Evolutionary conservation across 2,329 filamentous ascomycete species (phyloP).

Genomic region (Byssothecium circinans): DNA sequence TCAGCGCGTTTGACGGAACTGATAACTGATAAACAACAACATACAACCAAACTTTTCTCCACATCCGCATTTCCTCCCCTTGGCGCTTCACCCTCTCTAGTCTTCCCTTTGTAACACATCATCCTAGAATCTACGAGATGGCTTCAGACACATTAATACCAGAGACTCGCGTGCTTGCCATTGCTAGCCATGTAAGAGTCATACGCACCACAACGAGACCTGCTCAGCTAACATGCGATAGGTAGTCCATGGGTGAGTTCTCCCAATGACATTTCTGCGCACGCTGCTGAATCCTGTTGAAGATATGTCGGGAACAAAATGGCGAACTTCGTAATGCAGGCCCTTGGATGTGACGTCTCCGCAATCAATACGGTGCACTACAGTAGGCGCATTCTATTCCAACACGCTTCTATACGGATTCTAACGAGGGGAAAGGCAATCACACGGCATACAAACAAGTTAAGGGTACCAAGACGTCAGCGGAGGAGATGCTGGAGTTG

Average conservation of each 20-base stretch:
- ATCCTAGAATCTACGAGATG: too few species aligned
- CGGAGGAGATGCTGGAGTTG: slow-evolving; percentile 79
- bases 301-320: slow-evolving; percentile 99
- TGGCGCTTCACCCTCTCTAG: not conserved
- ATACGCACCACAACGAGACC: slow-evolving; percentile 10
- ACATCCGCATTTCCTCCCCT: slow-evolving; percentile 1
- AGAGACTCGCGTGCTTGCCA: slow-evolving; percentile 74
- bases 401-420: not conserved
- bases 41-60: slow-evolving; percentile 18
- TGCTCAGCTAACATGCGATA: slow-evolving; percentile 43
- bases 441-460: slow-evolving; percentile 91
- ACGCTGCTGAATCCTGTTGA: slow-evolving; percentile 25
- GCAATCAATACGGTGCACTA: slow-evolving; percentile 97
- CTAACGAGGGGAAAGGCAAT: slow-evolving; percentile 65
- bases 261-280: not conserved
- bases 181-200: slow-evolving; percentile 88
- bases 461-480: slow-evolving; percentile 79
- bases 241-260: slow-evolving; percentile 73
- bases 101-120: not conserved
- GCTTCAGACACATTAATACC: slow-evolving; percentile 51
- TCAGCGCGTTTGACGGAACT: slow-evolving; percentile 37
- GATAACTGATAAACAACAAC: slow-evolving; percentile 38
- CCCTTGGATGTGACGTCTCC: slow-evolving; percentile 88
- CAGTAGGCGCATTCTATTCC: slow-evolving; percentile 61
- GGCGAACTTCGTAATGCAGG: slow-evolving; percentile 91